Evolutionary conservation across 495 filamentous ascomycete genomes (phyloP), one percentile per base, ranked within the genome.

Genomic region (Schizothecium vesticola): DNA sequence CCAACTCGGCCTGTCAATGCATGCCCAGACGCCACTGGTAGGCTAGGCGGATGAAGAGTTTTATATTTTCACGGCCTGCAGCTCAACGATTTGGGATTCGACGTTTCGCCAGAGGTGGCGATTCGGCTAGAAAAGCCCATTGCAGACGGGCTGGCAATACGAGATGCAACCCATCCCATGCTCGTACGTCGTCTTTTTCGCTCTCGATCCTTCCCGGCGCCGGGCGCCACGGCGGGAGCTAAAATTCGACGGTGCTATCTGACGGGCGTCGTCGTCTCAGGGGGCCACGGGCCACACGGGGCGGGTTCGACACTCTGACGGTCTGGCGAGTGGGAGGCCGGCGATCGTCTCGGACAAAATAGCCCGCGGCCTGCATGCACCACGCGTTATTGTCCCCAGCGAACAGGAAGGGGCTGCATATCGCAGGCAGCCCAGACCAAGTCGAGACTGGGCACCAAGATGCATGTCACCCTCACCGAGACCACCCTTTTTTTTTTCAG

Each of bases 391-490:
- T 36, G 63, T 65, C 31, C 51, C 43, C 51, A 65, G 25, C 63
- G 63, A 65, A 65, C 43, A 55, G 25, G 19, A 56, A 33, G 56
- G 21, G 56, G 61, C 61, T 64, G 61, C 61, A 64, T 31, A 64
- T 64, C 21, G 61, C n/a, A 36, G 36, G 61, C 29, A 25, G 61
- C 61, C 61, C 61, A 64, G 61, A 33, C 61, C 61, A 64, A 64
- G 36, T 51, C 23, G 61, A 64, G 61, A 64, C 31, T 64, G 61
- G 61, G 31, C 29, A 36, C 24, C 31, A 2, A 19, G 63, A 16
- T 65, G 63, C 63, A 65, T 22, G 63, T 28, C 43, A 51, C 63
- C 63, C 55, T 65, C 63, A 65, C 63, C 63, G 63, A 65, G 63
- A 19, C 63, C 63, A 57, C 63, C 63, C 2, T 23, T 23, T 19